Evolutionary conservation across 768 basidiomycete genomes (phyloP).

Genomic region (Russula emetica): DNA sequence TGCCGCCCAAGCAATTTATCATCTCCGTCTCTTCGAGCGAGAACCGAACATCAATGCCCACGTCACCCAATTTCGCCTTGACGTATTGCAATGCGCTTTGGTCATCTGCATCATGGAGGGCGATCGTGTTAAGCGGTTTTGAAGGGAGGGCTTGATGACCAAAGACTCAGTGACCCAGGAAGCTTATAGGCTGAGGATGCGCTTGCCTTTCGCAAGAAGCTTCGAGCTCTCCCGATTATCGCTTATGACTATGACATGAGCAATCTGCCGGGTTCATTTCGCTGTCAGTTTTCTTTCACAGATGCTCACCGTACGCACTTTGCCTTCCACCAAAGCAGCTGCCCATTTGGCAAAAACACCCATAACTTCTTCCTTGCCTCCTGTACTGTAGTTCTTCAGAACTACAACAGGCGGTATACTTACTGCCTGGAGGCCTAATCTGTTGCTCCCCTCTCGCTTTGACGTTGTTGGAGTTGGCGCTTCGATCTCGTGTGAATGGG

Average conservation of each 20-base stretch:
- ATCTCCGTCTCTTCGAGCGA: conserved; percentile 50
- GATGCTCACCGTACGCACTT: conserved; percentile 42
- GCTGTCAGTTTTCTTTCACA: neutral
- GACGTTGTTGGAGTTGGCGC: neutral
- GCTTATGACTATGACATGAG: conserved; percentile 87
- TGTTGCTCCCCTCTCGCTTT: conserved; percentile 6
- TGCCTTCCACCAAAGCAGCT: conserved; percentile 72
- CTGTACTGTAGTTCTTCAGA: conserved; percentile 68
- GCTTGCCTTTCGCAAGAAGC: conserved; percentile 70
- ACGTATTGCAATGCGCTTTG: conserved; percentile 77
- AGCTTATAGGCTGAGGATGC: conserved; percentile 5
- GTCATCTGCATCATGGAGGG: conserved; percentile 81
- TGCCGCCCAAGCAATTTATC: conserved; percentile 79
- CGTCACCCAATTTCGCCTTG: conserved; percentile 66
- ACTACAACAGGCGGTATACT: conserved; percentile 79
- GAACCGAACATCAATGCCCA: conserved; percentile 49
- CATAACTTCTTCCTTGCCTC: conserved; percentile 65
- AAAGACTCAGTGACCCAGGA: neutral
- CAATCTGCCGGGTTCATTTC: conserved; percentile 50
- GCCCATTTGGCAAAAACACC: conserved; percentile 80
- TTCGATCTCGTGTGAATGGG: neutral
- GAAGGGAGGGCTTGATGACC: conserved; percentile 63
- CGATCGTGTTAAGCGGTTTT: conserved; percentile 74
- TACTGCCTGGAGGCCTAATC: conserved; percentile 46
- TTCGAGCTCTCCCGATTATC: conserved; percentile 88